Evolutionary conservation across 495 filamentous ascomycete genomes (phyloP), one percentile per base, ranked within the genome.

Genomic region (Daldinia concentrica): DNA sequence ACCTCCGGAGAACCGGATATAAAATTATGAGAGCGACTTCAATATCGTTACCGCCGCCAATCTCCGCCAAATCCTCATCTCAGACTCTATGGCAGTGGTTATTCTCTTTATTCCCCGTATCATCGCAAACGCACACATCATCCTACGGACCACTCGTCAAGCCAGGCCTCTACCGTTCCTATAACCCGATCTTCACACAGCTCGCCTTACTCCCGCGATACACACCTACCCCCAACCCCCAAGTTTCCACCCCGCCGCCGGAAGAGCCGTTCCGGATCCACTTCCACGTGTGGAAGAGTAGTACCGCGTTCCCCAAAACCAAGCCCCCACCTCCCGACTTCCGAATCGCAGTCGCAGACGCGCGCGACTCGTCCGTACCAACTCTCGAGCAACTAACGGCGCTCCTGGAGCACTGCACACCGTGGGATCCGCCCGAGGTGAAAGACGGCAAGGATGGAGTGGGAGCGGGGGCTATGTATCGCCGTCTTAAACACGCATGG

Each of bases 1-100:
- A 92, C 36, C 82, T 99, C 68, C 95, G 89, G 77, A 84, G 95
- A n/a, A 81, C 86, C 34, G 95, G 95, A 6, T 98, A 97, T 80
- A 86, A 90, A 8, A 83, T 98, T 27, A 81, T 88, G 43, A 84
- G 95, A 41, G 90, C 93, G 5, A 87, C 89, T 7, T 81, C 79
- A 3, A 54, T 57, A 1, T 52, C 55, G 22, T 17, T 58, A 34
- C 68, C 62, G 37, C 41, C n/a, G 32, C 32, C 32, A 12, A 24
- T 36, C 9, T 41, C 67, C 19, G n/a, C 58, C 26, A 48, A 45
- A 30, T 45, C 59, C 5, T 26, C 64, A n/a, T 58, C 72, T 1
- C 55, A 56, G 14, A 51, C 69, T 0, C 63, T 86, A 29, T 83
- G 75, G 77, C 72, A 80, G 62, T 84, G 84, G 78, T 75, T 87